phyloP scores from a whole-genome alignment of 192 early-diverging fungal genomes.

The Coemansia sp. region DNA sequence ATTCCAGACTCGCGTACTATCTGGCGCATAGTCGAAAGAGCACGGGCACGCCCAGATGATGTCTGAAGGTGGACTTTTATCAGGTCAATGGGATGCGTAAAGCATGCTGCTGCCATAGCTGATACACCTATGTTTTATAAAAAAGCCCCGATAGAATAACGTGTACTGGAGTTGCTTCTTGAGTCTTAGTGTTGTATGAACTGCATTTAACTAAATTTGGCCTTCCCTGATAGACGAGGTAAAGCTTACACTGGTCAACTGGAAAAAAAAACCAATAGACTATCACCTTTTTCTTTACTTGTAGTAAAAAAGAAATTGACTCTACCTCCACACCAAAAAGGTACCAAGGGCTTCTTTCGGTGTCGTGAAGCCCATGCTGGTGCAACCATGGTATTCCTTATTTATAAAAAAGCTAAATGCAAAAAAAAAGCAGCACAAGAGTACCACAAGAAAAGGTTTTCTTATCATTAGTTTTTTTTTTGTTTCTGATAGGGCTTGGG shows the following conservation, averaged over 20 bases:
- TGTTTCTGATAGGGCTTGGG: too few relatives aligned
- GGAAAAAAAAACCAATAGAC: neutral
- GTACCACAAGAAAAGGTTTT: neutral
- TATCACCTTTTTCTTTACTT: neutral
- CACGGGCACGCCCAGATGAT: conserved; percentile 46
- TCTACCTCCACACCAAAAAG: conserved; percentile 55
- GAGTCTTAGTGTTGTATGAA: neutral
- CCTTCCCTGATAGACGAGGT: neutral
- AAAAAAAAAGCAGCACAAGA: neutral
- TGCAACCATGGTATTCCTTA: conserved; percentile 3
- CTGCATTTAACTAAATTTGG: neutral
- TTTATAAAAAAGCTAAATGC: neutral
- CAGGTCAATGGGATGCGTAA: conserved; percentile 82
- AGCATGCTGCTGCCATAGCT: conserved; percentile 54
- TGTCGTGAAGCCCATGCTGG: neutral
- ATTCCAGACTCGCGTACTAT: conserved; percentile 79
- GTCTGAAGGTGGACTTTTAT: conserved; percentile 93
- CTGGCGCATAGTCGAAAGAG: conserved; percentile 52
- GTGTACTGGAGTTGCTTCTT: neutral
- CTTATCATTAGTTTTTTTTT: neutral
- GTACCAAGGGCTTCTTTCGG: conserved; percentile 23
- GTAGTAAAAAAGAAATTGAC: neutral
- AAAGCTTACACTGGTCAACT: neutral
- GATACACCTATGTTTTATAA: conserved; percentile 34
- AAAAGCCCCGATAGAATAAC: neutral